These are phyloP conservation scores for Boletus edulis DNA, from an alignment of 768 basidiomycete species.

Conservation along the genomic window DNA sequence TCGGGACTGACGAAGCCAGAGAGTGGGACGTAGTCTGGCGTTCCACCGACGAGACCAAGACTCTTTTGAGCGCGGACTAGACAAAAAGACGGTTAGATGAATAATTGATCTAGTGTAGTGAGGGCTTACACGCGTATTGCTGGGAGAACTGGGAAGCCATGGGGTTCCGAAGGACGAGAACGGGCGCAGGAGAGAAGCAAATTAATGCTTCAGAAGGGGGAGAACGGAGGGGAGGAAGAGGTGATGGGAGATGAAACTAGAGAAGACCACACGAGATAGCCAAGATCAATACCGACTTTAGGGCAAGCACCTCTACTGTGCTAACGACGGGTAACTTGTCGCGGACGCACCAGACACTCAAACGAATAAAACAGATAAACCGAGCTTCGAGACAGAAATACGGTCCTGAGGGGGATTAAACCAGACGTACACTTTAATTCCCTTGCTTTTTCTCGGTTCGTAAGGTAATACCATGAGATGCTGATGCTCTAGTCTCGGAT, in stretches of 20 bases:
- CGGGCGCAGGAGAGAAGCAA: slow-evolving; percentile 60
- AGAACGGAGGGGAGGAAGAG: slow-evolving; percentile 13
- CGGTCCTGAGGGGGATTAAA: too few relatives aligned
- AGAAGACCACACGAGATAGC: neutral
- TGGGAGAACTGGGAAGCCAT: slow-evolving; percentile 78
- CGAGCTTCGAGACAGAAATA: too few relatives aligned
- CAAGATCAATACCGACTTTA: slow-evolving; percentile 5
- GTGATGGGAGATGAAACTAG: slow-evolving; percentile 26
- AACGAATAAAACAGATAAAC: too few relatives aligned
- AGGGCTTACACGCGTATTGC: slow-evolving; percentile 81
- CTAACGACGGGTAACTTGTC: too few relatives aligned
- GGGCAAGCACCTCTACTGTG: slow-evolving; percentile 2
- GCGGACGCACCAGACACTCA: too few relatives aligned
- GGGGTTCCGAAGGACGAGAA: slow-evolving; percentile 31
- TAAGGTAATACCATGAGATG: too few relatives aligned
- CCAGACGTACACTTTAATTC: too few relatives aligned
- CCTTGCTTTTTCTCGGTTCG: too few relatives aligned
- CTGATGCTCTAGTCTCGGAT: too few relatives aligned
- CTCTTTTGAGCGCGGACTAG: slow-evolving; percentile 94
- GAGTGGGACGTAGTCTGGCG: slow-evolving; percentile 69
- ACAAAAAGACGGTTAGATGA: slow-evolving; percentile 17
- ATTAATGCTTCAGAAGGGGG: slow-evolving; percentile 67
- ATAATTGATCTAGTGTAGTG: slow-evolving; percentile 6
- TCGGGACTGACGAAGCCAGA: slow-evolving; percentile 66
- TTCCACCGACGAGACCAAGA: slow-evolving; percentile 79